phyloP scores from a whole-genome alignment of 805 yeast species.

The Zygoascus bituminiphila region DNA sequence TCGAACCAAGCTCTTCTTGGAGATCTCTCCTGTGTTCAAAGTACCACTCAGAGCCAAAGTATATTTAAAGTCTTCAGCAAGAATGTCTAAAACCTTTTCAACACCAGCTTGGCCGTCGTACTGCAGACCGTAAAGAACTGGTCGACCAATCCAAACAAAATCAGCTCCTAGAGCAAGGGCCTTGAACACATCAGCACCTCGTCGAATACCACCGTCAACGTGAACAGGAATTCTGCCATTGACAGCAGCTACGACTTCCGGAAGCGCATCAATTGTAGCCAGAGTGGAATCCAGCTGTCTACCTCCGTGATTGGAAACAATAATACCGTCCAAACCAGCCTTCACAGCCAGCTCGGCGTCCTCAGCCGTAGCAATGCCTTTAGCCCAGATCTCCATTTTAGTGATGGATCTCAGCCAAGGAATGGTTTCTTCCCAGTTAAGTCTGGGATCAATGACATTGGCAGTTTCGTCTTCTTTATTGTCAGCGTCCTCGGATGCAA shows the following conservation, averaged over 20 bases:
- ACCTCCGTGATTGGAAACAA: conserved; percentile 70
- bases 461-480: conserved; percentile 10
- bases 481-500: conserved; percentile 8
- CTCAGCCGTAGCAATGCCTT: conserved; percentile 61
- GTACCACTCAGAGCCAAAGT: conserved; percentile 23
- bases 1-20: conserved; percentile 1
- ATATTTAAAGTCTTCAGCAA: conserved; percentile 19
- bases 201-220: conserved; percentile 61
- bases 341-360: conserved; percentile 54
- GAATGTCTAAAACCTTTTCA: conserved; percentile 22
- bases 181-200: conserved; percentile 59
- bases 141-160: conserved; percentile 58
- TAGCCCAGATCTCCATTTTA: conserved; percentile 41
- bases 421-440: conserved; percentile 27
- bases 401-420: conserved; percentile 30
- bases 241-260: conserved; percentile 37
- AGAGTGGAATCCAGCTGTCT: conserved; percentile 58
- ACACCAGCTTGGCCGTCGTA: conserved; percentile 66
- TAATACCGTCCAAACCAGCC: conserved; percentile 54
- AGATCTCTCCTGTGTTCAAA: conserved; percentile 7
- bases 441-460: conserved; percentile 23
- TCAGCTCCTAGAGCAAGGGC: conserved; percentile 65
- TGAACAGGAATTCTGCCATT: conserved; percentile 45
- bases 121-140: conserved; percentile 57
- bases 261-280: conserved; percentile 58